Evolutionary conservation across 345 rosid genomes (phyloP).

Genomic region (Zanthoxylum bungeanum): DNA sequence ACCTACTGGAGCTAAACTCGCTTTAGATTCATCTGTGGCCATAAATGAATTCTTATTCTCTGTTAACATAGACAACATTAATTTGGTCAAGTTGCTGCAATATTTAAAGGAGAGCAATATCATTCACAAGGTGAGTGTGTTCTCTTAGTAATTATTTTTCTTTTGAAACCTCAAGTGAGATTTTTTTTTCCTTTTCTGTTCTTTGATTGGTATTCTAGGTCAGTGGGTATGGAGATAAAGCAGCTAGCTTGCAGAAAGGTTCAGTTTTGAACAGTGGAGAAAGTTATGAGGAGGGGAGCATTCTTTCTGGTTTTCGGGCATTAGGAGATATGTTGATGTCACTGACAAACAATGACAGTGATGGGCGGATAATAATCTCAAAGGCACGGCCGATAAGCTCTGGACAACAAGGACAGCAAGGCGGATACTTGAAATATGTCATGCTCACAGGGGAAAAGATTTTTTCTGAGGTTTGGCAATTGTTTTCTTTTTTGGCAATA

Average conservation of each 20-base stretch:
- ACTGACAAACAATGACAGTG: conserved; percentile 73
- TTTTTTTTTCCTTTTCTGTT: conserved; percentile 6
- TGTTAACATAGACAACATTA: conserved; percentile 82
- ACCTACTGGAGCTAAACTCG: conserved; percentile 28
- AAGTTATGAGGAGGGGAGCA: conserved; percentile 45
- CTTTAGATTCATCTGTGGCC: conserved; percentile 54
- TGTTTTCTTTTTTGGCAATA: conserved; percentile 1
- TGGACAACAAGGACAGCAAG: conserved; percentile 48
- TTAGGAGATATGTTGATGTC: conserved; percentile 64
- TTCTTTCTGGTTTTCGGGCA: conserved; percentile 69
- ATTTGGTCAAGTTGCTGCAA: conserved; percentile 69
- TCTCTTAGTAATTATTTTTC: conserved; percentile 10
- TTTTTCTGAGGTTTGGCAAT: conserved; percentile 70
- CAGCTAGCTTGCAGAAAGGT: conserved; percentile 43
- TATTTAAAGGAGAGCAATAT: conserved; percentile 83
- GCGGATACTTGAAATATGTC: conserved; percentile 71
- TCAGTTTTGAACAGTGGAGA: conserved; percentile 24
- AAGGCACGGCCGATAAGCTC: conserved; percentile 38
- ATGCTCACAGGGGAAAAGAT: conserved; percentile 90
- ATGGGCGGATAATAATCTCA: conserved; percentile 87
- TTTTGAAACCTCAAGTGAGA: conserved; percentile 5
- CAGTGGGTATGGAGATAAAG: conserved; percentile 69
- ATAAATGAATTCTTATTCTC: conserved; percentile 84
- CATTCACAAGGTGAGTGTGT: conserved; percentile 68
- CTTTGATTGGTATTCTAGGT: conserved; percentile 43